phyloP scores from a whole-genome alignment of 768 basidiomycete species.

The Hydnomerulius pinastri region DNA sequence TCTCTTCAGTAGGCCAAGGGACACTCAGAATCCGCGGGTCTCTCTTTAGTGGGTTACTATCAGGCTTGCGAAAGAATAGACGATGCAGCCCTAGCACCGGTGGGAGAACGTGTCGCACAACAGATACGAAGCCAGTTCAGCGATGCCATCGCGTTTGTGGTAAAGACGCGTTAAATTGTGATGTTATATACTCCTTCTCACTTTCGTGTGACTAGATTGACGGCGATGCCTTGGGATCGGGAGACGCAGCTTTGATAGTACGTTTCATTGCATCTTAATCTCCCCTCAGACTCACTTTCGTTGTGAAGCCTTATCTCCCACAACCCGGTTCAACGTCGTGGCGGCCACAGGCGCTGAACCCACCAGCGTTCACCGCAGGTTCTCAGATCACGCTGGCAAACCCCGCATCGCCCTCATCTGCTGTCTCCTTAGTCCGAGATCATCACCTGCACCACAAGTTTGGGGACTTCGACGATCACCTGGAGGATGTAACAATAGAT shows the following conservation, averaged over 20 bases:
- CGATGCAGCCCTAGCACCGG: conserved; percentile 60
- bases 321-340: conserved; percentile 42
- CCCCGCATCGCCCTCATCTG: conserved; percentile 45
- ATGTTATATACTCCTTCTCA: conserved; percentile 10
- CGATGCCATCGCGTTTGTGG: conserved; percentile 70
- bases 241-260: conserved; percentile 59
- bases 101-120: conserved; percentile 63
- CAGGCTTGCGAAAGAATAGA: conserved; percentile 69
- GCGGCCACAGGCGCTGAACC: conserved; percentile 44
- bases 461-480: conserved; percentile 82
- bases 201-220: conserved; percentile 48
- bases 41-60: conserved; percentile 72
- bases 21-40: conserved; percentile 54
- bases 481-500: conserved; percentile 66
- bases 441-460: conserved; percentile 56
- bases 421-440: conserved; percentile 52
- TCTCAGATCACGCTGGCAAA: conserved; percentile 51
- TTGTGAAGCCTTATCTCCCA: conserved; percentile 51
- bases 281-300: conserved; percentile 1
- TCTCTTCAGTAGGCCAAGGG: conserved; percentile 49
- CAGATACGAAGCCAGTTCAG: conserved; percentile 55
- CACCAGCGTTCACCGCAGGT: conserved; percentile 45
- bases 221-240: conserved; percentile 54
- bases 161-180: conserved; percentile 34
- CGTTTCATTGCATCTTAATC: conserved; percentile 25